Base-by-base conservation (phyloP, 176 grass and related monocot genomes). In the Aegilops longissima region DNA sequence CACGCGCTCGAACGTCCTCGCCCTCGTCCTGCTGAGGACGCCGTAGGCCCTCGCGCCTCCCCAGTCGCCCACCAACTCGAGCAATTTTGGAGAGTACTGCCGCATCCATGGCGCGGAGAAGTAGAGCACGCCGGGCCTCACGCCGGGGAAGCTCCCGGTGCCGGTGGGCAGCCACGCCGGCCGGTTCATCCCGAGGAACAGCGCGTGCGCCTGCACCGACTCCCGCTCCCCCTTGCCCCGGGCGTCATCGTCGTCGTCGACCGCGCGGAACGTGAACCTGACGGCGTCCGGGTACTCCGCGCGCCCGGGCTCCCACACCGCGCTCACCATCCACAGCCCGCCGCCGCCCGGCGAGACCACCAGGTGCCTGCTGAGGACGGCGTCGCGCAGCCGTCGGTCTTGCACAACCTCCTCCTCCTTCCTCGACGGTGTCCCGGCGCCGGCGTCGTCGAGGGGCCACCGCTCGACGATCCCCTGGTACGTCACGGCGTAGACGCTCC, bases 151-250 rank as follows among this genome's bases (percentile, higher is more conserved):
- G 34, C 38, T 64, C 52, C 34, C 21, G 12, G 16, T 54, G 85
- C 70, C 27, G 67, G 51, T 18, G 16, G 51, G 67, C 23, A 87
- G 9, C 16, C 58, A 87, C 8, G 85, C 52, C 1, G 85, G 73
- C 29, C 73, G 68, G 61, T 80, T 87, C 13, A 80, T 33, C 44
- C 67, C 85, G 44, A 87, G 8, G 58, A 87, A 87, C 12, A 86
- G 33, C 16, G 67, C 77, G 61, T 73, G 54, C 17, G 61, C 85
- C 54, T 73, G 70, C 70, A 24, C 30, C 2, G 71, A 63, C 42
- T 61, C 67, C 4, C 9, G 33, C 18, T 25, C 52, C 35, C 69
- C n/a, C 51, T 59, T 0, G 10, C 10, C 44, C 18, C 54, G 5
- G 33, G 16, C 33, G 9, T 34, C 29, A 17, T 67, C 31, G 3